phyloP scores from a whole-genome alignment of 768 basidiomycete genomes.

The Termitomyces titanicus region DNA sequence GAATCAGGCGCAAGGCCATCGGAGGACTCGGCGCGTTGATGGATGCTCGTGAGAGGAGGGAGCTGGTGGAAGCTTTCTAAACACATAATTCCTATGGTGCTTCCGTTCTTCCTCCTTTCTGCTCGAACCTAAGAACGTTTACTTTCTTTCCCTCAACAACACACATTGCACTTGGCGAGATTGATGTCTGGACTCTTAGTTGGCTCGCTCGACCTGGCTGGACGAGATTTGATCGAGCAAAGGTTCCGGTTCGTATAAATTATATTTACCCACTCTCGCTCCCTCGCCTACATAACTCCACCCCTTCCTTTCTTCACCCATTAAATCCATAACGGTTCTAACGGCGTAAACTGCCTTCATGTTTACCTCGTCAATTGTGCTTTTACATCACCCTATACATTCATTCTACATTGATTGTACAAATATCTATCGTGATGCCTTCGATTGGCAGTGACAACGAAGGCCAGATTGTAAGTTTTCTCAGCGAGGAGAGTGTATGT shows the following conservation, averaged over 20 bases:
- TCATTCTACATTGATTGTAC: conserved; percentile 14
- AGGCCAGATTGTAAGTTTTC: not conserved
- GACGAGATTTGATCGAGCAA: conserved; percentile 17
- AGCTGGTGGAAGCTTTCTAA: conserved; percentile 70
- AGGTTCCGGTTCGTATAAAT: conserved; percentile 9
- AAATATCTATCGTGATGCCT: conserved; percentile 1
- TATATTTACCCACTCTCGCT: conserved; percentile 12
- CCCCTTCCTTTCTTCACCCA: not conserved
- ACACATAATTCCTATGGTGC: conserved; percentile 5
- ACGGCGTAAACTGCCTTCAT: conserved; percentile 9
- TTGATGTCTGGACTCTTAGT: conserved; percentile 10
- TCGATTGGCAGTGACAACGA: not conserved
- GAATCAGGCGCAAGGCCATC: conserved; percentile 82
- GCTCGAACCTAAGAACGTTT: conserved; percentile 4
- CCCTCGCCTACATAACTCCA: conserved; percentile 2
- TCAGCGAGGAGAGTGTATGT: no score
- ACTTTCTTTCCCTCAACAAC: not conserved
- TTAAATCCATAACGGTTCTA: conserved; percentile 11
- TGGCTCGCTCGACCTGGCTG: conserved; percentile 15
- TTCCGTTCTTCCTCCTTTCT: conserved; percentile 17
- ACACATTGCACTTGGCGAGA: conserved; percentile 7
- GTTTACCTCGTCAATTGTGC: conserved; percentile 17
- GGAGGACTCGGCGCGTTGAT: conserved; percentile 77
- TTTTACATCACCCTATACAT: conserved; percentile 19
- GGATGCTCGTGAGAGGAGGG: conserved; percentile 78